phyloP scores from a whole-genome alignment of 129 eudicot genomes.

The Deinandra increscens region DNA sequence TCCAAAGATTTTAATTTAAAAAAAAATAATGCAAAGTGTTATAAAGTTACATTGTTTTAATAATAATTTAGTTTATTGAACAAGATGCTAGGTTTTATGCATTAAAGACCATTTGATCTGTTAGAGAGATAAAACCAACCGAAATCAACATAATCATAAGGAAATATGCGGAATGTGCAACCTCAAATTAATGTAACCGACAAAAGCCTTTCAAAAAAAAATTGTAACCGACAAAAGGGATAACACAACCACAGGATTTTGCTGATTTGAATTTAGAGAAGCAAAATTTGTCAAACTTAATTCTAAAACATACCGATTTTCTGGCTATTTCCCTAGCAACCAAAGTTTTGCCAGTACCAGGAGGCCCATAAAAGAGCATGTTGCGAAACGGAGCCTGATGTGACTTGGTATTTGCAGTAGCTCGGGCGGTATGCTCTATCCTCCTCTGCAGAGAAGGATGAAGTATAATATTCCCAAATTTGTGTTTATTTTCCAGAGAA shows the following conservation, averaged over 20 bases:
- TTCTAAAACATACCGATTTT: slow-evolving; percentile 64
- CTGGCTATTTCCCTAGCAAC: slow-evolving; percentile 97
- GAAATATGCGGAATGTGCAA: not conserved
- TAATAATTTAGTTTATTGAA: not conserved
- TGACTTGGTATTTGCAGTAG: slow-evolving; percentile 89
- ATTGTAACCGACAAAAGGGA: no score
- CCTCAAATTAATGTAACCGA: not conserved
- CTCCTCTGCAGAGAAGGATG: slow-evolving; percentile 91
- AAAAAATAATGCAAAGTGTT: not conserved
- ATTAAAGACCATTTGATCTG: not conserved
- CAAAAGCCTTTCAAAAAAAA: no score
- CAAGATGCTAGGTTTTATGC: not conserved
- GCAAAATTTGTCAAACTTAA: not conserved
- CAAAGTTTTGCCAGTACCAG: slow-evolving; percentile 99
- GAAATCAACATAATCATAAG: not conserved
- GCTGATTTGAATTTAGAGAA: not conserved
- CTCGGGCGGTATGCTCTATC: slow-evolving; percentile 92
- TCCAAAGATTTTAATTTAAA: not conserved
- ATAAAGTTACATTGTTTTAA: not conserved
- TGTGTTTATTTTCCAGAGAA: slow-evolving; percentile 42
- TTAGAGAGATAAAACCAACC: not conserved
- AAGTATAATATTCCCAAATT: slow-evolving; percentile 66
- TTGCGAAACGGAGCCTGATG: slow-evolving; percentile 98
- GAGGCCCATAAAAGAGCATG: slow-evolving; percentile 99
- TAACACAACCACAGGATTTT: not conserved